Evolutionary conservation across 2,329 filamentous ascomycete genomes (phyloP), one percentile per base, ranked within the genome.

Genomic region (Claviceps spartinae): DNA sequence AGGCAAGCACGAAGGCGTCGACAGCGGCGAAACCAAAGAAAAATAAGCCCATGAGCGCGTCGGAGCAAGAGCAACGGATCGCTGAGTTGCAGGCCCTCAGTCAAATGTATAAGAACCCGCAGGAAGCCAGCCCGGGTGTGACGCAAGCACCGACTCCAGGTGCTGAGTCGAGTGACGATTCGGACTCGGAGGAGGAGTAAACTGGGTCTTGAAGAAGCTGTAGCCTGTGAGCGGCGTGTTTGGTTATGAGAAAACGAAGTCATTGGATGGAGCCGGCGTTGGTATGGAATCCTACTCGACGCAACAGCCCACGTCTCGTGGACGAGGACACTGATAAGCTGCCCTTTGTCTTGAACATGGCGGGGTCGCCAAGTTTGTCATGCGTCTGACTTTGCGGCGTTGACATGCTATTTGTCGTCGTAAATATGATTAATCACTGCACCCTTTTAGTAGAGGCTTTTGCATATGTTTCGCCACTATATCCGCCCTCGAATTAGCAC

Each of bases 31-130:
- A 81, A 65, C 78, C 77, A 50, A 82, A 82, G 70, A 85, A 85
- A 72, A 85, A 86, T 66, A 86, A 86, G 72, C 83, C 83, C 1
- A 86, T 86, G 83, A 82, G 78, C 63, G 83, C 83, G 56, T 70
- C 72, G 22, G 82, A 86, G 65, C 83, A 86, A 64, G 81, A 85
- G 59, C 74, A 76, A 26, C 79, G 77, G 52, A 85, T 86, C 58
- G 72, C 75, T 30, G 71, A 78, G 60, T 72, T 86, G 47, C 74
- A 77, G 58, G 73, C 74, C 54, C 73, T 80, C 55, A 67, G 78
- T 41, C 69, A 69, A 43, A 60, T 70, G 53, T 71, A 70, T 55
- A 66, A 63, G 53, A 60, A 62, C 5, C 66, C 64, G 30, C 60
- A 65, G 37, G 67, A 68, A 43, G 58, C 62, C 8, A 56, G 56